phyloP scores from a whole-genome alignment of 306 rosid species.

The Abrus precatorius region DNA sequence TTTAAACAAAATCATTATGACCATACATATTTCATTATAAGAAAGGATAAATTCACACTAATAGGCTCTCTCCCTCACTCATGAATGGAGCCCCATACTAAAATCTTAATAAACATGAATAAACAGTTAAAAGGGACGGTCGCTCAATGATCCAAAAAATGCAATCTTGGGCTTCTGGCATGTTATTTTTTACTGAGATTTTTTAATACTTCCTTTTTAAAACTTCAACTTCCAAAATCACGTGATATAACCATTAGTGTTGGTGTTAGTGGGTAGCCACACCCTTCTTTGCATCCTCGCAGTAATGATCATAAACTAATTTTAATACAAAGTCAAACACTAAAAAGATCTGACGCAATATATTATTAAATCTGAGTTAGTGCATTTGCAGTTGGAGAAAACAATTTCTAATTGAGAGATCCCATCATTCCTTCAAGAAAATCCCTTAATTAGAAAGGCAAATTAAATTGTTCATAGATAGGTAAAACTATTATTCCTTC shows the following conservation, averaged over 20 bases:
- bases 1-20: no score
- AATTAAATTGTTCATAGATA: neutral
- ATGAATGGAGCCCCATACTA: no score
- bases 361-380: neutral
- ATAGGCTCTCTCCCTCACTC: no score
- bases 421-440: neutral
- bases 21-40: no score
- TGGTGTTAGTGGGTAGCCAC: slow-evolving; percentile 15
- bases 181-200: neutral
- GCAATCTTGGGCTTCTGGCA: neutral
- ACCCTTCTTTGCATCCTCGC: neutral
- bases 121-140: neutral
- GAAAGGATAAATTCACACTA: neutral
- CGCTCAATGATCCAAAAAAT: neutral
- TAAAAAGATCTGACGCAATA: neutral
- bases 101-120: no score
- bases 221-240: slow-evolving; percentile 1
- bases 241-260: neutral
- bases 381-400: neutral
- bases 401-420: neutral
- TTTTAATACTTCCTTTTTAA: neutral
- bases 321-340: neutral
- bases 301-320: neutral
- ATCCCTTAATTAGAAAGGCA: neutral
- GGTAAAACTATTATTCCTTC: neutral